Evolutionary conservation across 169 alveolate genomes (phyloP), one percentile per base, ranked within the genome.

Genomic region (Cystoisospora suis): DNA sequence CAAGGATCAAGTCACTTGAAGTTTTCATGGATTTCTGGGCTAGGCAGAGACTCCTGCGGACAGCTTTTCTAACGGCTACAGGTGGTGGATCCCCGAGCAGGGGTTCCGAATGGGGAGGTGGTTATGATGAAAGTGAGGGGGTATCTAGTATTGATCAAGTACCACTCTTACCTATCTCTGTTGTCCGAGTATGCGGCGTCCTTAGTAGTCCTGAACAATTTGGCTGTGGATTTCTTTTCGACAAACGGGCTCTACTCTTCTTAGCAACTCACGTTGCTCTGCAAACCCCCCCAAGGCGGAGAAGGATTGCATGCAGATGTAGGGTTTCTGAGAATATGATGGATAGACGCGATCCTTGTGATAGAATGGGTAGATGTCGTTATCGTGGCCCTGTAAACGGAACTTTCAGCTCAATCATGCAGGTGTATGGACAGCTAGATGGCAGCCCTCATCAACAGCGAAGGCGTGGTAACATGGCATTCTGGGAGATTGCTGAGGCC

Each of bases 171-270:
- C 45, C 83, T 5, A 20, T 38, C 56, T 38, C 58, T 0, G 23
- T 72, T 6, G 56, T 72, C 17, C 83, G 83, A 34, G 83, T 53
- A 15, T 72, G 83, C 56, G 53, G 83, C 3, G 83, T 72, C 32
- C 53, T 72, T 5, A 38, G 83, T 53, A 72, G 83, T 27, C 56
- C 83, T 5, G 56, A 72, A 29, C 83, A 72, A 34, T 38, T 27
- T 17, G 83, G 83, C 83, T 27, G 42, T n/a, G 83, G 53, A 29
- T 72, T 72, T 53, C 1, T 72, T 53, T 72, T 72, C 20, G 83
- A 72, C 56, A 46, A 56, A 3, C 83, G 83, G 15, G 42, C 47
- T 38, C 56, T 72, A 34, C 42, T 72, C 38, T 53, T 72, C 38
- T 53, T 72, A 46, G 46, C 83, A 12, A 72, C 83, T 1, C 83